Percentiles rank a stretch among this genome's conserved stretches.
Conservation (phyloP, 495 filamentous ascomycete genomes). For the Xylaria sp. region DNA sequence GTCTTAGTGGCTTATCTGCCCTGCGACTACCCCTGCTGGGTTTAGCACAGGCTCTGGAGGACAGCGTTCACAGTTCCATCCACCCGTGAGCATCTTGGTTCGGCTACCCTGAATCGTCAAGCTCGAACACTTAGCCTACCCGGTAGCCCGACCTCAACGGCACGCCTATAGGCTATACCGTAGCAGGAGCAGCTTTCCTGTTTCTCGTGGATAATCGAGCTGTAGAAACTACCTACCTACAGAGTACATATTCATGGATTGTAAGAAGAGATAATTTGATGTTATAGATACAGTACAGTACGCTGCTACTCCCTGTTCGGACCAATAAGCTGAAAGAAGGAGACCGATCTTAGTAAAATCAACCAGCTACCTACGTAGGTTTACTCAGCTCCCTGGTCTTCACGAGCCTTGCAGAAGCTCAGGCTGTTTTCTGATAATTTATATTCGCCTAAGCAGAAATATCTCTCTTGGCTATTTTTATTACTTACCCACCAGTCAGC, state of each 20-base stretch:
- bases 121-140: background rate
- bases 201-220: background rate
- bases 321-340: conserved; percentile 7
- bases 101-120: conserved; percentile 6
- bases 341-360: conserved; percentile 15
- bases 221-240: background rate
- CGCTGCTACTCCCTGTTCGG: conserved; percentile 27
- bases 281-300: too few relatives aligned
- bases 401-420: conserved; percentile 22
- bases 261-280: conserved; percentile 1
- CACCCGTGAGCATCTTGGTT: conserved; percentile 19
- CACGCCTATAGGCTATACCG: too few relatives aligned
- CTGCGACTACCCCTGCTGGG: conserved; percentile 2
- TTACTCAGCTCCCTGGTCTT: conserved; percentile 24
- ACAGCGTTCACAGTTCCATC: conserved; percentile 6
- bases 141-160: background rate
- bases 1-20: conserved; percentile 13
- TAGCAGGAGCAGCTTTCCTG: background rate
- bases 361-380: background rate
- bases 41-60: background rate
- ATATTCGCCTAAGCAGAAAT: conserved; percentile 20
- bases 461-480: conserved; percentile 9
- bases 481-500: conserved; percentile 23
- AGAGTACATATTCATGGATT: background rate
- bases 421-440: background rate